Evolutionary conservation across 192 early-diverging fungal genomes (phyloP).

Genomic region (Powellomyces hirtus): DNA sequence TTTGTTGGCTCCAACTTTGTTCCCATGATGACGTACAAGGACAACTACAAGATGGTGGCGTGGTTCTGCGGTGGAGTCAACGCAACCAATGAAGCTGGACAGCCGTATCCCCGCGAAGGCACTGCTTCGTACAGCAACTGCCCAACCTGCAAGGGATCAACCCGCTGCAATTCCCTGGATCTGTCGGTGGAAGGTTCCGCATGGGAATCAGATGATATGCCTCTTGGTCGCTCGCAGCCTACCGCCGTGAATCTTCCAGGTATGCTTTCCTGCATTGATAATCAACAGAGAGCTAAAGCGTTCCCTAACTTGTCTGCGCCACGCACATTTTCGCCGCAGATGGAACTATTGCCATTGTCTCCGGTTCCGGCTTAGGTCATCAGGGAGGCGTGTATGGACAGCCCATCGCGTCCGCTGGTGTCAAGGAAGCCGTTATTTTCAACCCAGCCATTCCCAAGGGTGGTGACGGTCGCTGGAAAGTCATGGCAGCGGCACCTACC

Average conservation of each 20-base stretch:
- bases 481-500: constrained; percentile 8
- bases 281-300: too few relatives aligned
- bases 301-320: too few relatives aligned
- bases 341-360: constrained; percentile 15
- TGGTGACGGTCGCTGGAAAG: constrained; percentile 8
- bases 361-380: constrained; percentile 13
- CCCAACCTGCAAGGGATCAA: constrained; percentile 10
- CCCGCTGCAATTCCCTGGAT: constrained; percentile 19
- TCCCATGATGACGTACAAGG: constrained; percentile 21
- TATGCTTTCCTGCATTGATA: too few relatives aligned
- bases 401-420: constrained; percentile 3
- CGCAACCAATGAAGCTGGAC: not conserved
- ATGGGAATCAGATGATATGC: constrained; percentile 31
- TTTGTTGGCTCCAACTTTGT: constrained; percentile 31
- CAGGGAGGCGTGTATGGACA: constrained; percentile 19
- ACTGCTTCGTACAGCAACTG: constrained; percentile 21
- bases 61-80: constrained; percentile 42
- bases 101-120: constrained; percentile 1
- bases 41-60: constrained; percentile 28
- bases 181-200: constrained; percentile 19
- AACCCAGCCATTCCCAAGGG: constrained; percentile 17
- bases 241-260: constrained; percentile 20
- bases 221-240: constrained; percentile 13
- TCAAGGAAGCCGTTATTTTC: constrained; percentile 33
- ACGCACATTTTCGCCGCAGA: too few relatives aligned